Evolutionary conservation across 768 basidiomycete species (phyloP), one percentile per base, ranked within the genome.

Genomic region (Suillus discolor): DNA sequence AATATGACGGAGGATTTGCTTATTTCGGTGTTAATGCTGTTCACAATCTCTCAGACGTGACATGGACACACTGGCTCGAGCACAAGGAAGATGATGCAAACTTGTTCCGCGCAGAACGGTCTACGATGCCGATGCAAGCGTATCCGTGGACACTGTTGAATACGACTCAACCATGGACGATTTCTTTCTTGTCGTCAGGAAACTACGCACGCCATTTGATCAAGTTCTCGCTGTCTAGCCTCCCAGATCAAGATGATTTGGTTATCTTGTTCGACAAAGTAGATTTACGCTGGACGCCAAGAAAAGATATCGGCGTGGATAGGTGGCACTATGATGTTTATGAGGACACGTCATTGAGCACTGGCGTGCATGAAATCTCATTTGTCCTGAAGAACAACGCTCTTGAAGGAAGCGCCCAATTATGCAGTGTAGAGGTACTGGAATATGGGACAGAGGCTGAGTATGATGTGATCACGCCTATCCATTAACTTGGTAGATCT

Each of bases 101-200:
- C 45, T 57, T 66, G 6, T 75, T 77, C 4, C 84, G 83, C 11
- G 78, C 87, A 34, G 90, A 93, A 72, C 88, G 89, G 45, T 87
- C 89, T 0, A 82, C 85, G 3, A 93, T 93, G 89, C 87, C 89
- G 0, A 76, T 92, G 74, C 92, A 93, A 68, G 81, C 76, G 15
- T 93, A 94, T 71, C 84, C 91, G 0, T 93, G 92, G 92, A 85
- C 87, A 8, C 73, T 92, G 63, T 84, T 93, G 36, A 89, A 91
- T 68, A 81, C 80, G 0, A 82, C 83, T 31, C 73, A 77, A 12
- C 80, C 90, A 7, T 92, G 89, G 87, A 78, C 84, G n/a, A 74
- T 81, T 41, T 78, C 75, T 31, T 93, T 93, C 72, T 74, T 71
- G 15, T 90, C 91, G 4, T 87, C 90, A 4, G 91, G 91, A 4